Evolutionary conservation across 2,329 filamentous ascomycete species (phyloP).

Genomic region (Monosporascus sp.): DNA sequence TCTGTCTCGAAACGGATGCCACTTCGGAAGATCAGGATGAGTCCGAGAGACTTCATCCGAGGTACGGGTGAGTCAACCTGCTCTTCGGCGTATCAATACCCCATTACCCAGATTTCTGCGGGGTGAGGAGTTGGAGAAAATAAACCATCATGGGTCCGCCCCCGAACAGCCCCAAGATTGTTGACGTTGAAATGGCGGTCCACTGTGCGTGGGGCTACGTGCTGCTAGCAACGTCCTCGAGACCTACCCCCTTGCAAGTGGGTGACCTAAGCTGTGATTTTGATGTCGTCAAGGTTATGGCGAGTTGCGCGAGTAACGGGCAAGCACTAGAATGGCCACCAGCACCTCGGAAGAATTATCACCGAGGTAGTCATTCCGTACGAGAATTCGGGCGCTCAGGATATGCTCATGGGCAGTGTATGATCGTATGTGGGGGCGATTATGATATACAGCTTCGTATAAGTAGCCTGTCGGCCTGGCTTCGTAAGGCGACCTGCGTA

Average conservation of each 20-base stretch:
- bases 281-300: not conserved
- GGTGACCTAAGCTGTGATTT: too few species aligned
- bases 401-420: not conserved
- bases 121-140: not conserved
- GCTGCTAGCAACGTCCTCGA: not conserved
- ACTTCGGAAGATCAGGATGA: too few species aligned
- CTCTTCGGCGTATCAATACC: too few species aligned
- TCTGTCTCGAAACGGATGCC: too few species aligned
- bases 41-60: too few species aligned
- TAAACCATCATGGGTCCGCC: not conserved
- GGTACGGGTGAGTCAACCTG: too few species aligned
- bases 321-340: not conserved
- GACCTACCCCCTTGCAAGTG: not conserved
- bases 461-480: not conserved
- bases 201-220: not conserved
- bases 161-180: not conserved
- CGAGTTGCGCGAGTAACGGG: not conserved
- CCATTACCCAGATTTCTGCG: not conserved
- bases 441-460: not conserved
- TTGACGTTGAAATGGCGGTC: not conserved
- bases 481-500: not conserved
- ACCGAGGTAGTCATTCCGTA: not conserved
- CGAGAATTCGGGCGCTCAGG: not conserved
- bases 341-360: not conserved
- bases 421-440: not conserved